These are phyloP conservation scores for Ettlia oleoabundans DNA, from an alignment of 139 green algal genomes.

Conservation along the genomic window DNA sequence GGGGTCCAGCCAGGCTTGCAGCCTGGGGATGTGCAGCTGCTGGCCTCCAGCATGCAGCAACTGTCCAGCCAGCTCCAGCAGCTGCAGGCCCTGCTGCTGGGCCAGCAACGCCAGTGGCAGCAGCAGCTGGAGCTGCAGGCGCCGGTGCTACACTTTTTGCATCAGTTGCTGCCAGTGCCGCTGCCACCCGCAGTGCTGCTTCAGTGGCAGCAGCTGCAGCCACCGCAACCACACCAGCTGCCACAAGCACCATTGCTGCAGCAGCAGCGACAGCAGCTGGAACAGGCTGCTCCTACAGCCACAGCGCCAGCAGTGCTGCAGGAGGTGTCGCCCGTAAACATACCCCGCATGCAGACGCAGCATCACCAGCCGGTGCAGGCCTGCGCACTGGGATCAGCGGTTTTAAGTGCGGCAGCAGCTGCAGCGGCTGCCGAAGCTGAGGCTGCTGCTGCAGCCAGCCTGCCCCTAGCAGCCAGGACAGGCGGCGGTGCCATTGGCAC, in stretches of 20 bases:
- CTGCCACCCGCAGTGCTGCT: neutral
- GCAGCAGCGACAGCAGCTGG: neutral
- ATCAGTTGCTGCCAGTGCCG: conserved; percentile 20
- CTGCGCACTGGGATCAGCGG: neutral
- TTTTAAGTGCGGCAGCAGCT: neutral
- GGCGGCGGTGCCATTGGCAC: neutral
- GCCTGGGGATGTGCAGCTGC: neutral
- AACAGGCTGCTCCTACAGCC: no score
- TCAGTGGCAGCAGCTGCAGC: neutral
- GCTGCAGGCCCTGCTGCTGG: conserved; percentile 9
- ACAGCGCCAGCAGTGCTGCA: neutral
- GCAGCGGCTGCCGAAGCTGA: neutral
- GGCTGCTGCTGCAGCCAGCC: neutral
- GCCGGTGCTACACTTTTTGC: conserved; percentile 9
- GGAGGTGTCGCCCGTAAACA: neutral
- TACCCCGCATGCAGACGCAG: neutral
- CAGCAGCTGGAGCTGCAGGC: conserved; percentile 22
- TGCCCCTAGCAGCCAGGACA: neutral
- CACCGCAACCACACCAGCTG: conserved; percentile 7
- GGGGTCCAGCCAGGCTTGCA: neutral
- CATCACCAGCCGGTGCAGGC: neutral
- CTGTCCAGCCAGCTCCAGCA: neutral
- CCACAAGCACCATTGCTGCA: neutral
- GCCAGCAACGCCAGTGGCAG: conserved; percentile 27
- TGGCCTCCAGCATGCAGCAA: conserved; percentile 4